Evolutionary conservation across 371 early-diverging fungal genomes (phyloP).

Genomic region (Rhizomucor pusillus): DNA sequence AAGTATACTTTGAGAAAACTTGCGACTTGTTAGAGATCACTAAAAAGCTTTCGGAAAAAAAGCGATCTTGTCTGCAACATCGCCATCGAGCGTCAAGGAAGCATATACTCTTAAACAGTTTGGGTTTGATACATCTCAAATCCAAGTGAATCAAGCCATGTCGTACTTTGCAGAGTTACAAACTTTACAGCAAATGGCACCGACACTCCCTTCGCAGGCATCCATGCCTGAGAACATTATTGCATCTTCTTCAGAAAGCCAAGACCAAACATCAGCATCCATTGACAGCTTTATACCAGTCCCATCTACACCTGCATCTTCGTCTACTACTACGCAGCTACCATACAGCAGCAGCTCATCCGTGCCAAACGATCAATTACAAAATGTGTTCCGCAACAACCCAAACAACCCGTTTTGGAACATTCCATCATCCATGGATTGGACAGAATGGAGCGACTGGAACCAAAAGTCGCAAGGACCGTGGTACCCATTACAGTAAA

Average conservation of each 20-base stretch:
- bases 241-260: not conserved
- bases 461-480: constrained; percentile 1
- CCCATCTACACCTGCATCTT: not conserved
- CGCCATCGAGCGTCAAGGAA: constrained; percentile 17
- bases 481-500: no score
- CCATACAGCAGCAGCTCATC: constrained; percentile 2
- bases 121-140: constrained; percentile 35
- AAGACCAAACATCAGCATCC: not conserved
- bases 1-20: not conserved
- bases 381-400: constrained; percentile 30
- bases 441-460: constrained; percentile 47
- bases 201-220: not conserved
- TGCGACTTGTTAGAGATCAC: no score
- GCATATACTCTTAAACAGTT: constrained; percentile 46
- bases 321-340: not conserved
- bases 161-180: constrained; percentile 2
- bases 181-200: not conserved
- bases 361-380: not conserved
- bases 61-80: not conserved
- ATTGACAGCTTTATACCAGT: not conserved
- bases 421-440: constrained; percentile 47
- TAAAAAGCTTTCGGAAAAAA: not conserved
- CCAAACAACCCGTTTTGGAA: constrained; percentile 45
- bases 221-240: constrained; percentile 1
- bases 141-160: constrained; percentile 5